Conservation (phyloP, 371 early-diverging fungal genomes). For the Dinochytrium kinnereticum region DNA sequence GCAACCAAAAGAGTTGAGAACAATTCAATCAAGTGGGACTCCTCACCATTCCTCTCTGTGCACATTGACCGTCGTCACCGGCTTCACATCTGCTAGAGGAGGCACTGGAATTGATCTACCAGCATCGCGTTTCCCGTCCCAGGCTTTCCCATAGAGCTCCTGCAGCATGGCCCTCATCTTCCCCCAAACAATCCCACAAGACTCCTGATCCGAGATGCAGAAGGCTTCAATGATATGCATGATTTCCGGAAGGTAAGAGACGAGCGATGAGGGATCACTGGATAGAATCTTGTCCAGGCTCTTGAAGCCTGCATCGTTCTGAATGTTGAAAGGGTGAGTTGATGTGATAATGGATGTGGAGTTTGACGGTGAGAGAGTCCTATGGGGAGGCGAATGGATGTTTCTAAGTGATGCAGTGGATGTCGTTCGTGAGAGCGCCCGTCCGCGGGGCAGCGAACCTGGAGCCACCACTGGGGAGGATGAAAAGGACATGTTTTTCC, state of each 20-base stretch:
- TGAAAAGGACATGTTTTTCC: no score
- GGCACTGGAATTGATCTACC: neutral
- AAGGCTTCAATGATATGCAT: slow-evolving; percentile 2
- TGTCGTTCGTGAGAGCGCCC: neutral
- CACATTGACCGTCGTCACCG: neutral
- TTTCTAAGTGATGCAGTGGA: neutral
- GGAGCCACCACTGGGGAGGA: no score
- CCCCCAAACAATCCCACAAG: neutral
- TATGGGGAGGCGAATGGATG: neutral
- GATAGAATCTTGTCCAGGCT: neutral
- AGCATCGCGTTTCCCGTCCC: neutral
- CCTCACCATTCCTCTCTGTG: neutral
- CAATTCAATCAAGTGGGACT: neutral
- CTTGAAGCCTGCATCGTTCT: slow-evolving; percentile 4
- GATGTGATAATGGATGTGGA: neutral
- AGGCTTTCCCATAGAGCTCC: neutral
- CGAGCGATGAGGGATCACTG: neutral
- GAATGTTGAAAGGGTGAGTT: neutral
- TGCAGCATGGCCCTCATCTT: neutral
- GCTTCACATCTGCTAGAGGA: neutral
- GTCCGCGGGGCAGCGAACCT: neutral
- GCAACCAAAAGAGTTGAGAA: neutral
- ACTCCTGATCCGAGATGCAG: neutral
- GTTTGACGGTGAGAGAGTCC: neutral
- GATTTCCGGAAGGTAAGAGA: slow-evolving; percentile 1